Percentiles rank a stretch among this genome's conserved stretches.
These are phyloP conservation scores for Williopsis jadinii DNA, from an alignment of 1,139 yeast species.

Conservation along the genomic window DNA sequence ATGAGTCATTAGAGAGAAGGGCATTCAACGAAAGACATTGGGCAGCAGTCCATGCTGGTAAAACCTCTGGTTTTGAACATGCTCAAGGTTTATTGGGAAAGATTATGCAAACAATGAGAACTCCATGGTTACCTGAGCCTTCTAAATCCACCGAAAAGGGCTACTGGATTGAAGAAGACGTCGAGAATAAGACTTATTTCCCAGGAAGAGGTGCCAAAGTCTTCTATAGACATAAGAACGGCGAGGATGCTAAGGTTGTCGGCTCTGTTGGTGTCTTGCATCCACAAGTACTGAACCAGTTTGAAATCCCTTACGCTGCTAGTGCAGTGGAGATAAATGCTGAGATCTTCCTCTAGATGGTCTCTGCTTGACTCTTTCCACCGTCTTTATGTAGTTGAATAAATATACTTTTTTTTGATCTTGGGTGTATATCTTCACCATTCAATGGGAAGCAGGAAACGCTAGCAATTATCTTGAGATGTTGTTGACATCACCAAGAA, in stretches of 20 bases:
- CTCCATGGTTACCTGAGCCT: constrained; percentile 67
- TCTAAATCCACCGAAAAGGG: constrained; percentile 54
- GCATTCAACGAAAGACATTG: constrained; percentile 92
- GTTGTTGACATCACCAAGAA: too few species aligned
- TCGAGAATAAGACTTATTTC: constrained; percentile 69
- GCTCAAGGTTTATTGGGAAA: constrained; percentile 95
- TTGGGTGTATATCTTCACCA: neutral
- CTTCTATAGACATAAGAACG: constrained; percentile 59
- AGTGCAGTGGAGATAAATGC: constrained; percentile 87
- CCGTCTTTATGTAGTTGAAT: neutral
- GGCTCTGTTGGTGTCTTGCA: constrained; percentile 93
- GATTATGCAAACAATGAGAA: constrained; percentile 92
- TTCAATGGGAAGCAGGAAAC: too few species aligned
- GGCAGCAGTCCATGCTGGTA: constrained; percentile 92
- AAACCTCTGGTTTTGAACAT: constrained; percentile 88
- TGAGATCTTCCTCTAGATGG: constrained; percentile 64
- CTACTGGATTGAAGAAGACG: constrained; percentile 75
- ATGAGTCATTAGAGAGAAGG: constrained; percentile 72
- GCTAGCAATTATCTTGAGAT: too few species aligned
- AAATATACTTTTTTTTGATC: neutral
- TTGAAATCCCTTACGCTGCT: constrained; percentile 90
- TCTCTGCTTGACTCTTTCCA: neutral
- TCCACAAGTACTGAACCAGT: constrained; percentile 82
- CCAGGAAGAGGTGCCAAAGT: constrained; percentile 96
- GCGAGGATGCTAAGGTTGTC: constrained; percentile 48